Evolutionary conservation across 2,329 filamentous ascomycete species (phyloP).

Genomic region (Endothia cerciana): DNA sequence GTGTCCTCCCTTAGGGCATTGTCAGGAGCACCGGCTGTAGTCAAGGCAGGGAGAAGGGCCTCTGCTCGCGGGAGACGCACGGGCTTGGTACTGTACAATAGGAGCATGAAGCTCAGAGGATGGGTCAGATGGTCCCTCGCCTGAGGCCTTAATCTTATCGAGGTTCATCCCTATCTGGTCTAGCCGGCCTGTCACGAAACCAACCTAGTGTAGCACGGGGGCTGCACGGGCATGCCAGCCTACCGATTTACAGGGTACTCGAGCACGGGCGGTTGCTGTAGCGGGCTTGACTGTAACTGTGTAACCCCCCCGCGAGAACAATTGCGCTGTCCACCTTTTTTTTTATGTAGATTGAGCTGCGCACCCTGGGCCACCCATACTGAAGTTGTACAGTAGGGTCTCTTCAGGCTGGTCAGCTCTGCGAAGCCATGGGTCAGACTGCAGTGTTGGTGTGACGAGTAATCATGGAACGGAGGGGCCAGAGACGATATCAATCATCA

Average conservation of each 20-base stretch:
- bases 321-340: no score
- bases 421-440: no score
- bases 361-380: no score
- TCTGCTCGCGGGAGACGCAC: not conserved
- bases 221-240: not conserved
- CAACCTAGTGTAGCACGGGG: not conserved
- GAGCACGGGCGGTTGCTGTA: no score
- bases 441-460: no score
- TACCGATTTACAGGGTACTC: no score
- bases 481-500: not conserved
- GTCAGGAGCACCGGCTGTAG: not conserved
- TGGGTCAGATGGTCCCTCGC: not conserved
- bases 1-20: not conserved
- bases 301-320: no score
- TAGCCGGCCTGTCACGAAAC: slow-evolving; percentile 5
- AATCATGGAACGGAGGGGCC: no score
- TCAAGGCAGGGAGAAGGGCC: not conserved
- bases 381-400: no score
- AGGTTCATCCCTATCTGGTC: slow-evolving; percentile 7
- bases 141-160: slow-evolving; percentile 16
- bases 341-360: no score
- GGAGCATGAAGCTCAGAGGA: slow-evolving; percentile 7
- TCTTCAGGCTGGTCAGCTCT: no score
- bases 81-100: slow-evolving; percentile 1
- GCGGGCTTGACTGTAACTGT: no score